Conservation (phyloP, 1,284 basidiomycete genomes). For the Malassezia arunalokei region DNA sequence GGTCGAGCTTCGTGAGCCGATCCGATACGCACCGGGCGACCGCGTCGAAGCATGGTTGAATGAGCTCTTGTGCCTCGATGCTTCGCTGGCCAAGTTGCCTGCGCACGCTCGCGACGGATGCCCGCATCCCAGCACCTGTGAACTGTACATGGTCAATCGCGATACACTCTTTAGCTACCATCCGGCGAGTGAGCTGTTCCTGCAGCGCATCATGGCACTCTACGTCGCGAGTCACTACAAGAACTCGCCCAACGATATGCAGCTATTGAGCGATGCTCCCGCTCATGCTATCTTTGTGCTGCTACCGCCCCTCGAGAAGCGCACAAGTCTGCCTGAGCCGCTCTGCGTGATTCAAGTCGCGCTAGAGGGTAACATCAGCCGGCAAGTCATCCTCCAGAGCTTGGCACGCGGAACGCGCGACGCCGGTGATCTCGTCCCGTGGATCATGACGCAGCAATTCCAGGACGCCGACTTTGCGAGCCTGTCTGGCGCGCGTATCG, state of each 20-base stretch:
- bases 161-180: slow-evolving; percentile 97
- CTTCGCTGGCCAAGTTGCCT: slow-evolving; percentile 20
- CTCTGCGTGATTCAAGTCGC: slow-evolving; percentile 81
- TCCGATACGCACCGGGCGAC: slow-evolving; percentile 80
- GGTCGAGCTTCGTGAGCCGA: slow-evolving; percentile 87
- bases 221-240: slow-evolving; percentile 98
- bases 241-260: slow-evolving; percentile 95
- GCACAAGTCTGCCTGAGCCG: slow-evolving; percentile 50
- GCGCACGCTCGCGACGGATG: slow-evolving; percentile 18
- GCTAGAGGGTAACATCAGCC: slow-evolving; percentile 83
- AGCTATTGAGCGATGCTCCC: slow-evolving; percentile 89
- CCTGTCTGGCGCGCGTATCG: slow-evolving; percentile 78
- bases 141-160: slow-evolving; percentile 86
- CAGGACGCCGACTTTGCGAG: slow-evolving; percentile 85
- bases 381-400: slow-evolving; percentile 72
- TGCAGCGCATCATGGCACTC: slow-evolving; percentile 95
- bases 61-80: slow-evolving; percentile 73
- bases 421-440: slow-evolving; percentile 94
- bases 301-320: slow-evolving; percentile 54
- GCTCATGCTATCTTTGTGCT: slow-evolving; percentile 94
- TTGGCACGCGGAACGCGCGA: slow-evolving; percentile 66
- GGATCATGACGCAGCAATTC: slow-evolving; percentile 90
- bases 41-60: slow-evolving; percentile 92
- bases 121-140: slow-evolving; percentile 84
- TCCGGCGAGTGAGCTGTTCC: slow-evolving; percentile 86